Conservation (phyloP, 2,329 filamentous ascomycete genomes). For the Podosphaera leucotricha region DNA sequence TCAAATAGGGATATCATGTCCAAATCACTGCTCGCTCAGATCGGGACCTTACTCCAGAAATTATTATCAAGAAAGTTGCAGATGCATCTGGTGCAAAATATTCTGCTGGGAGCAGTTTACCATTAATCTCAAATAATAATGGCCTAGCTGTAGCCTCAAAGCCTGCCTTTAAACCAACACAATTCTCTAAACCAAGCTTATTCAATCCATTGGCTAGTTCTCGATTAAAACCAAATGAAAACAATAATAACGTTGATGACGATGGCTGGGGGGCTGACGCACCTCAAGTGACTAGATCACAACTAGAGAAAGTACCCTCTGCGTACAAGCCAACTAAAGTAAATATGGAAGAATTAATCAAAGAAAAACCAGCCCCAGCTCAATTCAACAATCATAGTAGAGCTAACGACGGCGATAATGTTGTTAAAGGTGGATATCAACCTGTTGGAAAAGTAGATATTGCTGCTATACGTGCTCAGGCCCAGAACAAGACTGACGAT, state of each 20-base stretch:
- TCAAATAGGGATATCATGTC: slow-evolving; percentile 61
- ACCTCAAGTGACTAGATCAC: slow-evolving; percentile 63
- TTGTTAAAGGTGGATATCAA: slow-evolving; percentile 73
- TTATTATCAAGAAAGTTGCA: slow-evolving; percentile 77
- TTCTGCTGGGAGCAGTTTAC: slow-evolving; percentile 40
- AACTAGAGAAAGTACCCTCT: slow-evolving; percentile 76
- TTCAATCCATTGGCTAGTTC: slow-evolving; percentile 48
- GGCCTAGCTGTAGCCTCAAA: slow-evolving; percentile 51
- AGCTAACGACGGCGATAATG: slow-evolving; percentile 28
- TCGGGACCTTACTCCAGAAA: slow-evolving; percentile 63
- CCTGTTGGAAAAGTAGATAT: slow-evolving; percentile 97
- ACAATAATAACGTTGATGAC: slow-evolving; percentile 38
- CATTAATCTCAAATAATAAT: slow-evolving; percentile 21
- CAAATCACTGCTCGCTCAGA: slow-evolving; percentile 91
- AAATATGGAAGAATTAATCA: slow-evolving; percentile 66
- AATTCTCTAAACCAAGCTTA: slow-evolving; percentile 19
- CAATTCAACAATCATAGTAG: slow-evolving; percentile 25
- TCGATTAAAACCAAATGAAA: slow-evolving; percentile 30
- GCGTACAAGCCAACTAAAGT: slow-evolving; percentile 94
- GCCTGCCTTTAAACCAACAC: slow-evolving; percentile 70
- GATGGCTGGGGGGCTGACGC: slow-evolving; percentile 94
- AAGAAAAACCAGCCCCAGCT: slow-evolving; percentile 44
- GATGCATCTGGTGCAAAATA: slow-evolving; percentile 94
- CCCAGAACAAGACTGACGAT: slow-evolving; percentile 46
- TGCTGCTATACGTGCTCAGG: slow-evolving; percentile 61